Conservation (phyloP, 2,329 filamentous ascomycete genomes). For the Neofusicoccum parvum region DNA sequence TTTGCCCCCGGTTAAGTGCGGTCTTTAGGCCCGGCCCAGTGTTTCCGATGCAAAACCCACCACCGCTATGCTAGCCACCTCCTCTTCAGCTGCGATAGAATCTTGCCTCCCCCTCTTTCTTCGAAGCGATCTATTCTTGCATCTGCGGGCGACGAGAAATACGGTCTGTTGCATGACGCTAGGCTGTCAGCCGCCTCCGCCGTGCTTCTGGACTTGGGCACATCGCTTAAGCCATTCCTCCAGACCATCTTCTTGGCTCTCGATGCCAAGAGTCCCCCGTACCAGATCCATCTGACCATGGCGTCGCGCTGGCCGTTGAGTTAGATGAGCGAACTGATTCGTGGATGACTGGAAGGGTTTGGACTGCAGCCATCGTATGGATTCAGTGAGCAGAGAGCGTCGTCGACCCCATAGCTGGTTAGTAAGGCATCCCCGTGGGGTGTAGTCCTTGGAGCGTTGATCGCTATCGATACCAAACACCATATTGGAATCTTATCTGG, state of each 20-base stretch:
- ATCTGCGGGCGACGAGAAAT: background rate
- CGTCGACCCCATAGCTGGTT: background rate
- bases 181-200: background rate
- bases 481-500: background rate
- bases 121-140: background rate
- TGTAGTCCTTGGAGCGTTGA: background rate
- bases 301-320: background rate
- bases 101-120: background rate
- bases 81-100: background rate
- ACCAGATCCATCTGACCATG: background rate
- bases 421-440: too few species aligned
- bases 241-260: background rate
- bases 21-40: too few species aligned
- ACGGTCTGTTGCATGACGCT: background rate
- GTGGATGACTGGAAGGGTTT: background rate
- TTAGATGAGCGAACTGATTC: background rate
- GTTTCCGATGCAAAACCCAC: too few species aligned
- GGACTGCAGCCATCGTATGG: background rate
- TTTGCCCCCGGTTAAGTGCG: too few species aligned
- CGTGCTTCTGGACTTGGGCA: background rate
- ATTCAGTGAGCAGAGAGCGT: background rate
- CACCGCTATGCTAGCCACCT: background rate
- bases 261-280: background rate
- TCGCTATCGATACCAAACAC: background rate
- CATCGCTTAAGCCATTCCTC: background rate